Base-by-base conservation (phyloP, 139 green algal species). In the Pleodorina starrii region DNA sequence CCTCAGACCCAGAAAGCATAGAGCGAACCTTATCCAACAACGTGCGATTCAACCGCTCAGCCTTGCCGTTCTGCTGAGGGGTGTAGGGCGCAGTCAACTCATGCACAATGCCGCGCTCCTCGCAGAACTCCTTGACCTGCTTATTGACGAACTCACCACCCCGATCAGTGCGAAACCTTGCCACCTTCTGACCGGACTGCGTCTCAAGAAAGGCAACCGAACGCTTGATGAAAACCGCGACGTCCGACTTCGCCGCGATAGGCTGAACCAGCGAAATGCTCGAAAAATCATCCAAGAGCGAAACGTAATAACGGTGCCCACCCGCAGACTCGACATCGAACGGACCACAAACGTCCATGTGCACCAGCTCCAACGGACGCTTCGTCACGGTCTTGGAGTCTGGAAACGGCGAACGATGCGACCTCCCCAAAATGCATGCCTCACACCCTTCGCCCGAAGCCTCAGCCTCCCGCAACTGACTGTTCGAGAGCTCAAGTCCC, bases 31-130 rank as follows among this genome's bases (percentile, higher is more conserved):
- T 80, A 23, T 90, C 76, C 69, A 87, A n/a, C 36, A 92, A 44
- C 0, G 90, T 90, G 9, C 78, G 75, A 85, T 92, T 92, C 35
- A 90, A 29, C 5, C 90, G 54, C 78, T 92, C 90, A 68, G 84
- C 85, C n/a, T 68, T 48, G n/a, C 90, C 90, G 40, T 92, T 92
- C 59, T 86, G 68, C 69, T 76, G 68, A 43, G 68, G 35, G 10
- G 35, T 76, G n/a, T 44, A 76, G 6, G 32, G 68, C 10, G 68
- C 68, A 10, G 68, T 46, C 43, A 76, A 19, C 68, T 76, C 21
- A 44, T 76, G 68, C 10, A 25, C 4, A 14, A 76, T 10, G 14
- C 35, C 68, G n/a, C 68, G 68, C 68, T 6, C 43, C 36, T 43
- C 32, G 14, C 29, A 44, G 11, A 27, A 68, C 5, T n/a, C 5